phyloP scores from a whole-genome alignment of 805 yeast species.

The Lachancea lanzarotensis region DNA sequence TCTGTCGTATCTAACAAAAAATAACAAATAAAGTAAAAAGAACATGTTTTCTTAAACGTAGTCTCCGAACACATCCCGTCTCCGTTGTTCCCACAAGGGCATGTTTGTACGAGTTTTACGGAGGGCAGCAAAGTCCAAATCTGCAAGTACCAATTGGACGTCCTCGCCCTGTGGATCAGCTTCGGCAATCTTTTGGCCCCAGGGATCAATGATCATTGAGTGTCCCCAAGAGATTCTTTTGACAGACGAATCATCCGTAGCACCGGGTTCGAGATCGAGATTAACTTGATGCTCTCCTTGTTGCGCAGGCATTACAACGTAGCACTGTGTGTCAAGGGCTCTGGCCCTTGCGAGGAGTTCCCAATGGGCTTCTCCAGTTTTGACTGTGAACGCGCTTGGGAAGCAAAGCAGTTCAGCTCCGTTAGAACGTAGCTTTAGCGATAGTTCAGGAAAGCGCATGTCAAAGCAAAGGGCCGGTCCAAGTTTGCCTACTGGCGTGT shows the following conservation, averaged over 20 bases:
- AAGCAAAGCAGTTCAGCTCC: conserved; percentile 77
- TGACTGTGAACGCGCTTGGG: conserved; percentile 90
- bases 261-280: conserved; percentile 30
- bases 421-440: conserved; percentile 50
- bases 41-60: conserved; percentile 3
- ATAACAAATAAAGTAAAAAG: no score
- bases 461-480: conserved; percentile 82
- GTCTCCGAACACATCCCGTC: conserved; percentile 48
- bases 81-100: conserved; percentile 73
- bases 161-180: conserved; percentile 38
- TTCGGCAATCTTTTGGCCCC: conserved; percentile 73
- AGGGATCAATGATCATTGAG: conserved; percentile 80
- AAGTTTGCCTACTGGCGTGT: conserved; percentile 53
- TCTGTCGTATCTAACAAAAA: no score
- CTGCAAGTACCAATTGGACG: conserved; percentile 52
- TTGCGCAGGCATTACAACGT: conserved; percentile 85
- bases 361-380: conserved; percentile 93
- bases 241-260: conserved; percentile 6
- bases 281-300: conserved; percentile 64
- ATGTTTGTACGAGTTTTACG: conserved; percentile 53
- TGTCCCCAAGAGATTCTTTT: conserved; percentile 79
- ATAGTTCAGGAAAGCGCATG: conserved; percentile 78
- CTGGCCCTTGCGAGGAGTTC: conserved; percentile 68
- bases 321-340: conserved; percentile 84
- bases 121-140: conserved; percentile 49